Percentiles rank a stretch among this genome's conserved stretches.
phyloP scores from a whole-genome alignment of 768 basidiomycete genomes.

The Kwoniella mangroviensis region DNA sequence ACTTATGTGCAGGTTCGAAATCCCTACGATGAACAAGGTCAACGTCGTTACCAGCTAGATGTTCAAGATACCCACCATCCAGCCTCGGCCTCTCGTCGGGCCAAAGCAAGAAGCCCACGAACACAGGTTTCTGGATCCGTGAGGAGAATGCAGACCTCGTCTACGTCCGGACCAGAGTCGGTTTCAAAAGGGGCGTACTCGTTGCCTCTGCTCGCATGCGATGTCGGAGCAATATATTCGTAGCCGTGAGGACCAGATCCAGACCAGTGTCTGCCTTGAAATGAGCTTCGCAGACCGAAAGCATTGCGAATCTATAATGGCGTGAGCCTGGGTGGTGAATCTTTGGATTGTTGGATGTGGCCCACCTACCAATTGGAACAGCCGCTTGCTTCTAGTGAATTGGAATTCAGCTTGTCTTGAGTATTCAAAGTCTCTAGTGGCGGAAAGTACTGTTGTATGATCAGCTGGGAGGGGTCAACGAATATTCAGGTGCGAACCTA shows the following conservation, averaged over 20 bases:
- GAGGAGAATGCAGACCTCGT: conserved; percentile 43
- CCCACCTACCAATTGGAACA: conserved; percentile 39
- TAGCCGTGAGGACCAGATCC: conserved; percentile 26
- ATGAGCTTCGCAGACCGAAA: conserved; percentile 28
- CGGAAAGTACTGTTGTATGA: conserved; percentile 34
- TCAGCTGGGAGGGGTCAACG: neutral
- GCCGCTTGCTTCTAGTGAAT: conserved; percentile 31
- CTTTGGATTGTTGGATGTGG: too few relatives aligned
- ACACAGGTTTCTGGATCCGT: conserved; percentile 29
- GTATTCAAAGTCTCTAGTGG: conserved; percentile 40
- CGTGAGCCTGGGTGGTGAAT: too few relatives aligned
- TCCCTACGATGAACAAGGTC: conserved; percentile 31
- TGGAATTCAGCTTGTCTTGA: conserved; percentile 39
- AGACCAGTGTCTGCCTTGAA: conserved; percentile 36
- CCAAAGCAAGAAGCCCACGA: conserved; percentile 48
- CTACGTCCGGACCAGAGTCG: conserved; percentile 1
- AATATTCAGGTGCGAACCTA: conserved; percentile 11
- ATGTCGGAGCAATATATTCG: conserved; percentile 21
- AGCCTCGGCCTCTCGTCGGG: conserved; percentile 39
- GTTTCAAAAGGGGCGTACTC: conserved; percentile 2
- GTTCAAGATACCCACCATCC: conserved; percentile 25
- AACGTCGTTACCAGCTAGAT: too few relatives aligned
- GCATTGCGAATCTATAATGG: conserved; percentile 30
- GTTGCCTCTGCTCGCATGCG: neutral
- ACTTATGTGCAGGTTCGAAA: conserved; percentile 37